These are phyloP conservation scores for Odontarrhena argentea DNA, from an alignment of 345 rosid species.

Conservation along the genomic window DNA sequence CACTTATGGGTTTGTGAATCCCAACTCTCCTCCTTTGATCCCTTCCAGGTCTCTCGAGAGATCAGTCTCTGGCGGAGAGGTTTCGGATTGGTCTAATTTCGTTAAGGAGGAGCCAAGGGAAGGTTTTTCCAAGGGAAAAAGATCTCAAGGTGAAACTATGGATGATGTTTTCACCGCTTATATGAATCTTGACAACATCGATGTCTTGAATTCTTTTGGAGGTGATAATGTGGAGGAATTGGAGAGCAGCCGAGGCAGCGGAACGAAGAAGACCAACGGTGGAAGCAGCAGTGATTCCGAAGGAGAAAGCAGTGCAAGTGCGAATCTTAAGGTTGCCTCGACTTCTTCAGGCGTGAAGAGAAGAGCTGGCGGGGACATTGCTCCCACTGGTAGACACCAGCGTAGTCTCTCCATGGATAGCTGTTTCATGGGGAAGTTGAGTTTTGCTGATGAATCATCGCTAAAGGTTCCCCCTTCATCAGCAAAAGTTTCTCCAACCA, in stretches of 20 bases:
- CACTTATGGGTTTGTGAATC: constrained; percentile 65
- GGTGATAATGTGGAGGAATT: constrained; percentile 51
- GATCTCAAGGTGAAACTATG: constrained; percentile 54
- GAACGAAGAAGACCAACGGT: constrained; percentile 54
- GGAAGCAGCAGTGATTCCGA: constrained; percentile 73
- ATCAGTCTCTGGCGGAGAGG: constrained; percentile 53
- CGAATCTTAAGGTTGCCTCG: constrained; percentile 37
- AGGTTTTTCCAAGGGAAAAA: constrained; percentile 38
- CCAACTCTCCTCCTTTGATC: constrained; percentile 57
- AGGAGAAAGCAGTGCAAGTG: constrained; percentile 61
- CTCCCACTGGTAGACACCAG: constrained; percentile 52
- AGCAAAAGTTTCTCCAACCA: constrained; percentile 42
- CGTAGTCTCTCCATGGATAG: constrained; percentile 85
- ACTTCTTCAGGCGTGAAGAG: constrained; percentile 48
- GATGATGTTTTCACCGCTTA: constrained; percentile 67
- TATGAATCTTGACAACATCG: constrained; percentile 68
- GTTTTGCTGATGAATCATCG: constrained; percentile 49
- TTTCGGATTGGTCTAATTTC: constrained; percentile 42
- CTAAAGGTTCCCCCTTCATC: constrained; percentile 38
- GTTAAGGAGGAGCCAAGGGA: constrained; percentile 52
- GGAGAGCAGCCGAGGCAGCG: constrained; percentile 61
- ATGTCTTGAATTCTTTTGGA: constrained; percentile 64
- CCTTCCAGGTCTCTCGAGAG: constrained; percentile 57
- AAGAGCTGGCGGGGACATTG: constrained; percentile 62
- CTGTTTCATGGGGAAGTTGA: constrained; percentile 53